Base-by-base conservation (phyloP, 352 stramenopile genomes). In the Phytophthora europaea region DNA sequence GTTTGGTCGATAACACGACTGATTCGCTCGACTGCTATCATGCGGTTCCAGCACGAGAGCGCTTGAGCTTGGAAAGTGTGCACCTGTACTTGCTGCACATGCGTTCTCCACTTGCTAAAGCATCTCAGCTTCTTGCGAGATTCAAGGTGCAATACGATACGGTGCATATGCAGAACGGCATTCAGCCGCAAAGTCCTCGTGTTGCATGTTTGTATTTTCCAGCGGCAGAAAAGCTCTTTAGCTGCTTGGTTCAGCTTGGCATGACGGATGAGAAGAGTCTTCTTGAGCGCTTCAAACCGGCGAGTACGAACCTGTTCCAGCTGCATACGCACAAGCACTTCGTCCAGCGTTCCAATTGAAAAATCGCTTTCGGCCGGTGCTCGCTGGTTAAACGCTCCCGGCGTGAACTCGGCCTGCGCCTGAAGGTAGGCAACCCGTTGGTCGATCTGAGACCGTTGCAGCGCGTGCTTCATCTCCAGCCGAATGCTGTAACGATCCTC, bases 271-370 rank as follows among this genome's bases (percentile, higher is more conserved):
- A 89, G 70, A 53, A 89, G 53, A 4, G 82, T 40, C 62, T 84
- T 91, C 70, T 91, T 90, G 16, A 94, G 72, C 1, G 83, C 82
- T 53, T 88, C 84, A 54, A 92, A 89, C 2, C 87, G 84, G n/a
- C 84, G 75, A 43, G 76, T 86, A 10, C 87, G 83, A 47, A 94
- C 55, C 15, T 88, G 77, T 20, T 94, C 83, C 23, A 92, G 59
- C 48, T 92, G 81, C 70, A 94, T 78, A 0, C 87, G 77, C 48
- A 91, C 87, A 18, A 92, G 73, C 33, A 91, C 81, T 63, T 91
- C 84, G 58, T 90, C 84, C 38, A 92, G 61, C 7, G 80, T 87
- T 31, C 81, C 80, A 26, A 82, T 81, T 7, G 80, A 83, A 50
- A 86, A 83, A 59, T 80, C 64, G 36, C 76, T 83, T 33, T 86